These are phyloP conservation scores for Tetracladium setigerum DNA, from an alignment of 495 filamentous ascomycete species.

Conservation along the genomic window DNA sequence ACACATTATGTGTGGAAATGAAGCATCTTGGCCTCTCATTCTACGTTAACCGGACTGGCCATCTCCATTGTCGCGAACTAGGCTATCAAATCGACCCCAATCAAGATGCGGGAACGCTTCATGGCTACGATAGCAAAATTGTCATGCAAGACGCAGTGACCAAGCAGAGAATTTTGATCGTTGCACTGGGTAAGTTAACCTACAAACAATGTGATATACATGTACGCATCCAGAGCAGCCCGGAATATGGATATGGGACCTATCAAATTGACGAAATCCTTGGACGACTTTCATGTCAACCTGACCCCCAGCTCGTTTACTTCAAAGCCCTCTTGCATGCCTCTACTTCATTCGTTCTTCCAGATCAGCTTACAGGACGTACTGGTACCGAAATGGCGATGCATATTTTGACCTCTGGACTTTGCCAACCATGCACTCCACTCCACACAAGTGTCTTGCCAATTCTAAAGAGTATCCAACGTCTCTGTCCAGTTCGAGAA, in stretches of 20 bases:
- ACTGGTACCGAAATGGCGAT: conserved; percentile 56
- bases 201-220: conserved; percentile 8
- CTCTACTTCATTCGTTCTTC: too few relatives aligned
- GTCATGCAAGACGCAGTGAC: conserved; percentile 34
- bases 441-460: conserved; percentile 14
- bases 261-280: conserved; percentile 40
- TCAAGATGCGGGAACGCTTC: conserved; percentile 42
- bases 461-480: conserved; percentile 30
- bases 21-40: conserved; percentile 38
- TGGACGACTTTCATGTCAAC: conserved; percentile 35
- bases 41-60: conserved; percentile 24
- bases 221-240: conserved; percentile 16
- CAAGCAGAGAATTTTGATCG: conserved; percentile 27
- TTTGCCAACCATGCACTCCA: conserved; percentile 31
- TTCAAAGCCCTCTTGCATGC: conserved; percentile 53
- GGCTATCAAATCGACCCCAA: conserved; percentile 40
- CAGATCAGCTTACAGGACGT: conserved; percentile 38
- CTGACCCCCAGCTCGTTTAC: conserved; percentile 36
- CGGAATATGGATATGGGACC: conserved; percentile 32
- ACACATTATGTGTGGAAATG: conserved; percentile 22
- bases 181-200: conserved; percentile 24
- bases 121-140: conserved; percentile 39
- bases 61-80: conserved; percentile 36
- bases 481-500: conserved; percentile 37
- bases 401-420: conserved; percentile 39